These are phyloP conservation scores for Westerdykella sp. DNA, from an alignment of 2,329 filamentous ascomycete genomes.

Conservation along the genomic window DNA sequence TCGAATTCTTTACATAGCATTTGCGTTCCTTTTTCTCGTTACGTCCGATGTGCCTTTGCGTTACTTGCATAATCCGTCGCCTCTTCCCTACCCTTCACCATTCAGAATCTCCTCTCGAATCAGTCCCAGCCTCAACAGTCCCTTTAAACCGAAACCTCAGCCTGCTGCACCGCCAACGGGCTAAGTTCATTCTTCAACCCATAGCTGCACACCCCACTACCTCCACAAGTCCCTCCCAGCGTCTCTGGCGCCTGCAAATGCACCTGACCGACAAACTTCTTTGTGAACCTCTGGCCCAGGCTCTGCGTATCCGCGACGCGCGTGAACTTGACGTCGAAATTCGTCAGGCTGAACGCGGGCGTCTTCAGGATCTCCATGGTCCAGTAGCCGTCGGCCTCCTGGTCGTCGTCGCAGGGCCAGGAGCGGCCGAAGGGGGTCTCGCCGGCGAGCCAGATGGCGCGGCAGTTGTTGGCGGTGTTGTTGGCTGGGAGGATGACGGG, in stretches of 20 bases:
- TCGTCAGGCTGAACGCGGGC: conserved; percentile 5
- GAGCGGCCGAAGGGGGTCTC: conserved; percentile 15
- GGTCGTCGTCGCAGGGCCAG: conserved; percentile 19
- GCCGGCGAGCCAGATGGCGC: conserved; percentile 17
- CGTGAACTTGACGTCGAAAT: conserved; percentile 23
- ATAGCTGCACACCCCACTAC: conserved; percentile 17
- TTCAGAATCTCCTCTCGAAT: no score
- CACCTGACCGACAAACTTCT: conserved; percentile 10
- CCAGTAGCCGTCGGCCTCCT: conserved; percentile 17
- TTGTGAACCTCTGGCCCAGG: conserved; percentile 10
- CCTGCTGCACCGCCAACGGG: not conserved
- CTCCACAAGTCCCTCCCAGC: conserved; percentile 13
- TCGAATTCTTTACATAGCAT: no score
- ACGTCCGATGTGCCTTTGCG: no score
- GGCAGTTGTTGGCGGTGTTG: conserved; percentile 17
- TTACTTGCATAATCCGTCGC: no score
- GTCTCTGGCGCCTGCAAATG: conserved; percentile 13
- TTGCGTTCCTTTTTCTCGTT: no score
- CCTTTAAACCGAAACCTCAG: not conserved
- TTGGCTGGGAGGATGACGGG: conserved; percentile 13
- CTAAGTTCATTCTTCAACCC: conserved; percentile 6
- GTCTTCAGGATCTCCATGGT: conserved; percentile 13
- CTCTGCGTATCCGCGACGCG: conserved; percentile 12
- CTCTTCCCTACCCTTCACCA: no score
- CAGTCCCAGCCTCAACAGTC: no score